phyloP scores from a whole-genome alignment of 306 rosid species.

The Acacia melanoxylon region DNA sequence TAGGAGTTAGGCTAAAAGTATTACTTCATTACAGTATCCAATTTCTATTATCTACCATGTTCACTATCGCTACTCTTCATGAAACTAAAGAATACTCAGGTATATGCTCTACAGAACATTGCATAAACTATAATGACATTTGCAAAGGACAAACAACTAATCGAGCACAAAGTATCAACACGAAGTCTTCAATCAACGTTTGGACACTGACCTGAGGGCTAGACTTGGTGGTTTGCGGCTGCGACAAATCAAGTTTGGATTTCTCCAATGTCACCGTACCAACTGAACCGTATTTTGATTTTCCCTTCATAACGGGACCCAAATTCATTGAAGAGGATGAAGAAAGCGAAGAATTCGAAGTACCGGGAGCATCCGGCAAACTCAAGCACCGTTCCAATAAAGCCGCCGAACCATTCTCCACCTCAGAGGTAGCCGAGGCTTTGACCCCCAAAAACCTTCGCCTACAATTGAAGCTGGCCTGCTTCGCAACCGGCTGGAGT shows the following conservation, averaged over 20 bases:
- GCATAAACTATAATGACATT: not conserved
- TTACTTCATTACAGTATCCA: not conserved
- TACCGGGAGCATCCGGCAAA: slow-evolving; percentile 37
- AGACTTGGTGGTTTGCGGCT: slow-evolving; percentile 68
- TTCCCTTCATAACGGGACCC: slow-evolving; percentile 71
- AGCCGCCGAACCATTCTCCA: slow-evolving; percentile 37
- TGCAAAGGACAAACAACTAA: not conserved
- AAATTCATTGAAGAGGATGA: slow-evolving; percentile 9
- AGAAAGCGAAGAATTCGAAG: slow-evolving; percentile 7
- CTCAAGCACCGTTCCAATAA: slow-evolving; percentile 65
- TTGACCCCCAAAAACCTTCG: slow-evolving; percentile 36
- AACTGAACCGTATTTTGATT: slow-evolving; percentile 53
- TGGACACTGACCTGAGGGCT: slow-evolving; percentile 67
- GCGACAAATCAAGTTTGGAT: slow-evolving; percentile 71
- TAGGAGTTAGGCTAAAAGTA: not conserved
- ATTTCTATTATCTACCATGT: not conserved
- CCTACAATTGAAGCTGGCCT: slow-evolving; percentile 5
- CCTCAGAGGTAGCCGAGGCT: slow-evolving; percentile 43
- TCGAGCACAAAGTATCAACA: not conserved
- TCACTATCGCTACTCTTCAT: not conserved
- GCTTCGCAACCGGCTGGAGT: not conserved
- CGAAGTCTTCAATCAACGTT: slow-evolving; percentile 9
- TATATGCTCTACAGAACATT: not conserved
- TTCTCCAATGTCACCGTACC: slow-evolving; percentile 90
- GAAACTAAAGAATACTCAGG: not conserved